Base-by-base conservation (phyloP, 495 filamentous ascomycete genomes). In the Xylaria cubensis region DNA sequence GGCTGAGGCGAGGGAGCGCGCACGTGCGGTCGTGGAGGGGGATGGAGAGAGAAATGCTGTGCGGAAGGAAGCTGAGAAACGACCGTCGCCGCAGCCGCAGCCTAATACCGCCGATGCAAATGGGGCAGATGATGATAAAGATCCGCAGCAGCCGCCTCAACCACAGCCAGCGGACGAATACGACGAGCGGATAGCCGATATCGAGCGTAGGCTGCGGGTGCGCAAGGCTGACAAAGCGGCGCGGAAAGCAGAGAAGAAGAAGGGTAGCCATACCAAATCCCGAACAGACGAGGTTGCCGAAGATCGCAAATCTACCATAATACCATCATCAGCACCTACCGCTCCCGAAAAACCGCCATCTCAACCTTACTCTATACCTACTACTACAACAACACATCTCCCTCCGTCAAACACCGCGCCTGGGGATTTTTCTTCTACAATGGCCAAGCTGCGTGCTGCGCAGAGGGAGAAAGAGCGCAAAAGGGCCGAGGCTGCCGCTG, bases 381-480 rank as follows among this genome's bases (percentile, higher is more conserved):
- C 72, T 34, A 59, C 44, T 32, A 42, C 26, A 1, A 29, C 36
- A 4, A 44, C 36, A 4, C 44, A 32, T 0, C 63, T 73, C 15
- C 6, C 72, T 4, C 17, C 63, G 19, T 26, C 73, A 53, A 69
- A 67, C 1, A 19, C 55, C 50, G 58, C 59, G 24, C 10, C 65
- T n/a, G 48, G 42, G 39, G 72, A 74, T 74, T 73, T 75, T 63
- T 73, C 83, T 24, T 80, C 81, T 24, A 82, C 78, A 9, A 79
- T 85, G 79, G 83, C 80, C 3, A 78, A 82, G 48, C 61, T 86
- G 15, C 69, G 75, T 42, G 82, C 82, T 15, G 83, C 83, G 3
- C 82, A 85, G 67, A 81, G 81, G 9, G 80, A 82, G 72, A 76
- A 76, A 36, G 77, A 79, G 58, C 75, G 75, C 24, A 67, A 64